Base-by-base conservation (phyloP, 768 basidiomycete genomes). In the Psilocybe sp. region DNA sequence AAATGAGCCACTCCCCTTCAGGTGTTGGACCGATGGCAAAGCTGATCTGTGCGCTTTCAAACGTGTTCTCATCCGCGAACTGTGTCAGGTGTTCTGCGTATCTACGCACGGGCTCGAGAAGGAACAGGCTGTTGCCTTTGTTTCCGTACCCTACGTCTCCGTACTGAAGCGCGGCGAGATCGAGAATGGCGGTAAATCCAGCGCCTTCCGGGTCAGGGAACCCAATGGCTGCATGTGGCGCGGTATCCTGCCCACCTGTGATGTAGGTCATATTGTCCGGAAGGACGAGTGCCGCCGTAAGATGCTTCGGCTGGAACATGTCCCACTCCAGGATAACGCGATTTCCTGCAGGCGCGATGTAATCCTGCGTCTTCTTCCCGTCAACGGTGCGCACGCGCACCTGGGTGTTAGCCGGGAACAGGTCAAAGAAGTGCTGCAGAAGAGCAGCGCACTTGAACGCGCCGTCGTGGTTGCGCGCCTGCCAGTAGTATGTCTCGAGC, bases 401-500 rank as follows among this genome's bases (percentile, higher is more conserved):
- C 2, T 44, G 52, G 4, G 52, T 53, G n/a, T 51, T 28, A 28
- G 3, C 19, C 1, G 58, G 62, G 40, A 61, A 55, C 15, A 63
- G 60, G 36, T 60, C 56, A 31, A 63, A 46, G 44, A 63, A 55
- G 19, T 62, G 45, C 45, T 62, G 61, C 40, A 62, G 52, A 1
- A 60, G 48, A 1, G 55, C 41, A 16, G 58, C 51, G 1, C 58
- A 46, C 13, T 37, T 36, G 33, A 49, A 60, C 31, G 58, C 59
- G 1, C 58, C 60, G 36, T 62, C 60, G 18, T 62, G 58, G 31
- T 62, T 54, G 33, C 58, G 52, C 1, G 52, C 56, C 37, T 60
- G 58, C 60, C 60, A 60, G 31, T 59, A 60, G 31, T 54, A 58
- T 12, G 58, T 52, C 49, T 62, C 60, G 15, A 60, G 51, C 40